A percentile compares a stretch with the other conserved stretches of the same genome.
Conservation (phyloP, 2,329 filamentous ascomycete species). For the Pyricularia grisea region DNA sequence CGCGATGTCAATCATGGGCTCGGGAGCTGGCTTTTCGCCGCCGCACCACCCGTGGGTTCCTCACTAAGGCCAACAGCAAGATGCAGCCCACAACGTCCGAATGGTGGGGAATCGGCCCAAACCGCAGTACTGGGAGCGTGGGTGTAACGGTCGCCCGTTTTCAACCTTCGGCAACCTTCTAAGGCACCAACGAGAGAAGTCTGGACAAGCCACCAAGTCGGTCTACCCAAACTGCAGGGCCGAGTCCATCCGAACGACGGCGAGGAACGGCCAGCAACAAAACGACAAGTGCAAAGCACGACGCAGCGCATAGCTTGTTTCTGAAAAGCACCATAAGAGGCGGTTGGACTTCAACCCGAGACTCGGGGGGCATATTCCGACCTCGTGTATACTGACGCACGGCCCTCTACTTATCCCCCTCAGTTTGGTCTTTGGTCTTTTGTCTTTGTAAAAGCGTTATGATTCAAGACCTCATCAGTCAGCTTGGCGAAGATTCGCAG, state of each 20-base stretch:
- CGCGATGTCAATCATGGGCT: slow-evolving; percentile 12
- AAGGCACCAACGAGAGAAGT: slow-evolving; percentile 89
- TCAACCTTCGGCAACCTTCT: slow-evolving; percentile 94
- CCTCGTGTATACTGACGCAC: not conserved
- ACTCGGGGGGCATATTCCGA: not conserved
- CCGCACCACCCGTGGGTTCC: slow-evolving; percentile 5
- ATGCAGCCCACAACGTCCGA: slow-evolving; percentile 45
- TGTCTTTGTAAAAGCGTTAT: too few relatives aligned
- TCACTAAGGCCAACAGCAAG: slow-evolving; percentile 11
- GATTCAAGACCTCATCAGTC: too few relatives aligned
- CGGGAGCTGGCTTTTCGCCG: slow-evolving; percentile 3
- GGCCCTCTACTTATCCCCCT: too few relatives aligned
- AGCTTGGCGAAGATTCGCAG: too few relatives aligned
- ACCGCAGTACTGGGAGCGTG: slow-evolving; percentile 94
- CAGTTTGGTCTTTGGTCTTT: too few relatives aligned
- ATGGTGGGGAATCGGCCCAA: slow-evolving; percentile 75
- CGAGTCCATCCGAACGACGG: slow-evolving; percentile 82
- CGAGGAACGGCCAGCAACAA: slow-evolving; percentile 73
- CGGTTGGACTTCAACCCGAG: not conserved
- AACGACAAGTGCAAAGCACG: slow-evolving; percentile 90
- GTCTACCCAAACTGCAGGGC: slow-evolving; percentile 85
- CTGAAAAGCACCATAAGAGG: not conserved
- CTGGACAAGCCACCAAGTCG: slow-evolving; percentile 80
- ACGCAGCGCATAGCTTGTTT: slow-evolving; percentile 24
- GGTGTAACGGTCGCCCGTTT: slow-evolving; percentile 91